Base-by-base conservation (phyloP, 805 yeast species). In the Lipomyces spencermartinsiae region DNA sequence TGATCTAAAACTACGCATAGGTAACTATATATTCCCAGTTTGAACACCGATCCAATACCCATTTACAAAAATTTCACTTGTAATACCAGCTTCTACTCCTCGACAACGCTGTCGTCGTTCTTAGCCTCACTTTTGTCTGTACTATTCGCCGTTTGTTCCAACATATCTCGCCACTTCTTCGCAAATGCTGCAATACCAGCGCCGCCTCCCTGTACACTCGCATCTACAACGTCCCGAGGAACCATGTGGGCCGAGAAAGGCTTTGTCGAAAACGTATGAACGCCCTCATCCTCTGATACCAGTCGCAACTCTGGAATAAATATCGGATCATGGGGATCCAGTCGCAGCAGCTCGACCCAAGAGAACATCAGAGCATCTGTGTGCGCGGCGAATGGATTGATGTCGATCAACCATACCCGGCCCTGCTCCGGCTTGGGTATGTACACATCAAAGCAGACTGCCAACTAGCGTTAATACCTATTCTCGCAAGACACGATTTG, bases 181-280 rank as follows among this genome's bases (percentile, higher is more conserved):
- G 90, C 87, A 70, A 91, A 79, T 61, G 89, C 93, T 12, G 86
- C 87, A 84, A 92, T 89, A 0, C 89, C 85, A 25, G 83, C 82
- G 14, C 73, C 73, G 22, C 55, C 65, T 0, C 93, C 84, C 72
- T 90, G 88, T 73, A 87, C 74, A 43, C 91, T 83, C 1, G 97
- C 97, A 76, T 92, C 95, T 3, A 95, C 90, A 25, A 95, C 87
- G 74, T 95, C 99, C 62, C 85, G 83, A 0, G 99, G 99, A 1
- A 95, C 97, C 74, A 91, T 93, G 76, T 89, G 92, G 74, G 94
- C 97, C 1, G 97, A 86, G 75, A 92, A 94, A 61, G 92, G 97
- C 71, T 90, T 91, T 0, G 87, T 79, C 0, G 92, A 89, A 80
- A 93, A 93, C 37, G 94, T 81, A 0, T 92, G 91, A 6, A 90